Percentiles rank a stretch among this genome's conserved stretches.
phyloP scores from a whole-genome alignment of 148 eudicot genomes.

The Vaccinium macrocarpon region DNA sequence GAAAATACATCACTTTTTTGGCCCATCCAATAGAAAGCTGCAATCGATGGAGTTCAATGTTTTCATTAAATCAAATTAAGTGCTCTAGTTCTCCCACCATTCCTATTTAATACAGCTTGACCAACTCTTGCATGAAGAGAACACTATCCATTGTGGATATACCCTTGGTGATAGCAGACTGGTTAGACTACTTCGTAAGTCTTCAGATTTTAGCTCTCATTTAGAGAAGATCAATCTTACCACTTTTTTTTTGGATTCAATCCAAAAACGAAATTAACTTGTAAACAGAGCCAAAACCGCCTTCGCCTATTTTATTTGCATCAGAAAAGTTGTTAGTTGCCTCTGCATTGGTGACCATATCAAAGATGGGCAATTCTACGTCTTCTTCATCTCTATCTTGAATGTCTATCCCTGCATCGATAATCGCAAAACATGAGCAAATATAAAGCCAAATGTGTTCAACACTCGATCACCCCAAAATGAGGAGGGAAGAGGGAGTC shows the following conservation, averaged over 20 bases:
- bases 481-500: too few relatives aligned
- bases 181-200: neutral
- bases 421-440: neutral
- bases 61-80: too few relatives aligned
- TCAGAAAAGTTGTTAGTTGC: constrained; percentile 12
- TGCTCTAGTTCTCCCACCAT: too few relatives aligned
- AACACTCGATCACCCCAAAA: too few relatives aligned
- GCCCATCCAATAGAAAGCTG: too few relatives aligned
- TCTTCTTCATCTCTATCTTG: neutral
- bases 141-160: too few relatives aligned
- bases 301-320: constrained; percentile 18
- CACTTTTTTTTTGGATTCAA: neutral
- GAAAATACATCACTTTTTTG: too few relatives aligned
- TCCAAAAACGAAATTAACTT: neutral
- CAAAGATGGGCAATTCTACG: neutral
- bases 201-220: neutral
- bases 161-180: too few relatives aligned
- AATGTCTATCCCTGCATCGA: neutral
- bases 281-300: neutral
- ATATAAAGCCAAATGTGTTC: neutral
- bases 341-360: neutral
- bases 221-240: neutral
- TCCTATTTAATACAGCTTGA: too few relatives aligned
- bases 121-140: too few relatives aligned
- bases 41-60: too few relatives aligned